These are phyloP conservation scores for Phyllosticta citribraziliensis DNA, from an alignment of 2,329 filamentous ascomycete species.

Conservation along the genomic window DNA sequence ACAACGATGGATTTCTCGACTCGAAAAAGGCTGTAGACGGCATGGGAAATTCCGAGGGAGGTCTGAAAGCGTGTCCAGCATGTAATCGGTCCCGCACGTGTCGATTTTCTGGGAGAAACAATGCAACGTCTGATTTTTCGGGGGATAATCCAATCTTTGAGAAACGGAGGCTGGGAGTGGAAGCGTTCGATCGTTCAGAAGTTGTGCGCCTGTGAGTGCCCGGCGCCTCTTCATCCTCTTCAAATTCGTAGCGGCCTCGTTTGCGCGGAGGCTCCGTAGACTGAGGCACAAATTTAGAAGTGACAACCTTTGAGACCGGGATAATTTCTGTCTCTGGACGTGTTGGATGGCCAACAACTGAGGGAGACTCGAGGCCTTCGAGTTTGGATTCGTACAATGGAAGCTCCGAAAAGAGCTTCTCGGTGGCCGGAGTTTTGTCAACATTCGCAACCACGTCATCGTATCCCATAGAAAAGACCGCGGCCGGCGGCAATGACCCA, in stretches of 20 bases:
- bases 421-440: conserved; percentile 61
- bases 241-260: conserved; percentile 73
- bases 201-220: conserved; percentile 24
- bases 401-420: conserved; percentile 69
- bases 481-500: conserved; percentile 52
- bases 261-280: conserved; percentile 59
- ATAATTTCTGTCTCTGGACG: conserved; percentile 29
- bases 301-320: conserved; percentile 77
- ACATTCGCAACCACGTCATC: conserved; percentile 75
- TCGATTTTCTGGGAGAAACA: conserved; percentile 86
- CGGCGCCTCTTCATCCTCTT: conserved; percentile 54
- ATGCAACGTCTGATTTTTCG: conserved; percentile 65
- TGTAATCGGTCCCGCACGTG: conserved; percentile 82
- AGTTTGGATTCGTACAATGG: conserved; percentile 56
- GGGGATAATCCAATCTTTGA: conserved; percentile 48
- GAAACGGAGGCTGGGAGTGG: conserved; percentile 28
- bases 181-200: conserved; percentile 35
- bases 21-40: conserved; percentile 87
- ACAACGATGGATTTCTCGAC: conserved; percentile 75
- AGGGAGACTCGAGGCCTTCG: conserved; percentile 28
- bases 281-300: conserved; percentile 65
- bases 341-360: conserved; percentile 25
- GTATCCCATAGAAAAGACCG: conserved; percentile 72
- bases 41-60: conserved; percentile 86
- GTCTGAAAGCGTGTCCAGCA: conserved; percentile 83